These are phyloP conservation scores for Berberis thunbergii DNA, from an alignment of 164 flowering plant species.

Conservation along the genomic window DNA sequence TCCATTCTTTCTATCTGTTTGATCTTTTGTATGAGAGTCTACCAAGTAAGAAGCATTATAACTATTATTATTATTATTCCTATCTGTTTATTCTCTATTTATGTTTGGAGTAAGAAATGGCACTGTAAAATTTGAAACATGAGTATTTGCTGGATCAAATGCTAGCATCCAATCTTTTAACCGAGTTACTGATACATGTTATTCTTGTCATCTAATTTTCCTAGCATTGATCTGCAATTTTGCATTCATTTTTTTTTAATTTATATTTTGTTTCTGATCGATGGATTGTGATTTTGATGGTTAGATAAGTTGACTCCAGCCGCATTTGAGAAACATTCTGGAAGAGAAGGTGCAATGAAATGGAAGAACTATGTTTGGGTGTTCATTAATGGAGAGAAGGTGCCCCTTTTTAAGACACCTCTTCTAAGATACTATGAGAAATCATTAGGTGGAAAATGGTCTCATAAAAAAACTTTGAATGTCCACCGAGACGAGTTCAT, in stretches of 20 bases:
- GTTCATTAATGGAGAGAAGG: slow-evolving; percentile 67
- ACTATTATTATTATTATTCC: too few relatives aligned
- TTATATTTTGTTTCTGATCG: neutral
- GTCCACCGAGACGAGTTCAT: slow-evolving; percentile 80
- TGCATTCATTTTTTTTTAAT: neutral
- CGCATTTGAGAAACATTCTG: slow-evolving; percentile 92
- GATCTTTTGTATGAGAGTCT: too few relatives aligned
- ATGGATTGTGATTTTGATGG: slow-evolving; percentile 7
- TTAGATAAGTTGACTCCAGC: slow-evolving; percentile 75
- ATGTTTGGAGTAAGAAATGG: too few relatives aligned
- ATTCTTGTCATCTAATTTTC: neutral
- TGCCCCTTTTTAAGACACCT: slow-evolving; percentile 55
- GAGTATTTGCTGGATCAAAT: too few relatives aligned
- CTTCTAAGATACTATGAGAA: slow-evolving; percentile 72
- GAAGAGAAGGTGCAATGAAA: slow-evolving; percentile 71
- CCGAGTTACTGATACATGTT: too few relatives aligned
- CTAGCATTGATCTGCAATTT: neutral
- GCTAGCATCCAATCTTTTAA: too few relatives aligned
- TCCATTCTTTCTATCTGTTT: too few relatives aligned
- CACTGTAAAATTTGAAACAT: too few relatives aligned
- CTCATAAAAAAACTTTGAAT: slow-evolving; percentile 36
- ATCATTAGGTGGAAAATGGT: slow-evolving; percentile 35
- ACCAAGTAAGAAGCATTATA: too few relatives aligned
- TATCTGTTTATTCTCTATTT: too few relatives aligned
- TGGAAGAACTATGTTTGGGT: slow-evolving; percentile 92